Evolutionary conservation across 371 early-diverging fungal genomes (phyloP).

Genomic region (Vavraia culicis): DNA sequence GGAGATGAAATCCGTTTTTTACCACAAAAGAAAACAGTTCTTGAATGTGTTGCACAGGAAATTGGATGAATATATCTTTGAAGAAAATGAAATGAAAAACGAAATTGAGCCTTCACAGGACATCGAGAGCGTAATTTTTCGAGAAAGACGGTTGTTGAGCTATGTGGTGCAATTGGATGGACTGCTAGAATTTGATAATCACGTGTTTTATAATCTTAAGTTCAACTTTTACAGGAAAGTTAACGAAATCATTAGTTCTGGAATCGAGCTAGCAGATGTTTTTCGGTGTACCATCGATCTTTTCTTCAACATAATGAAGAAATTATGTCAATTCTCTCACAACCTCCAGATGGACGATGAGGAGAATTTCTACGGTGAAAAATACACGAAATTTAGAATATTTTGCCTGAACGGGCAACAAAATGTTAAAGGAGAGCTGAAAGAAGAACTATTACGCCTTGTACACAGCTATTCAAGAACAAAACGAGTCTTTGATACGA

Average conservation of each 20-base stretch:
- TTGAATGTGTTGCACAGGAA: too few relatives aligned
- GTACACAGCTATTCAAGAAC: constrained; percentile 1
- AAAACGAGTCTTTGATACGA: constrained; percentile 1
- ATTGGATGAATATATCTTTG: too few relatives aligned
- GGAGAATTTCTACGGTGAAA: constrained; percentile 5
- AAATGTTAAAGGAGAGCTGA: not conserved
- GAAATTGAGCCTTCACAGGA: too few relatives aligned
- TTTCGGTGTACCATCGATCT: not conserved
- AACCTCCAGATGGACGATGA: not conserved
- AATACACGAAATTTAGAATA: constrained; percentile 4
- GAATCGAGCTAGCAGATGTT: not conserved
- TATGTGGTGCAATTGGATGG: too few relatives aligned
- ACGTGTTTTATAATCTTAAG: constrained; percentile 11
- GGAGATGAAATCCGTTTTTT: too few relatives aligned
- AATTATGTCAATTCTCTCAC: constrained; percentile 4
- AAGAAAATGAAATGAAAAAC: too few relatives aligned
- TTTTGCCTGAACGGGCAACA: constrained; percentile 5
- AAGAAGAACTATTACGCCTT: constrained; percentile 4
- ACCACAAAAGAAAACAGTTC: too few relatives aligned
- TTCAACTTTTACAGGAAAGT: not conserved
- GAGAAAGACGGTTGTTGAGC: too few relatives aligned
- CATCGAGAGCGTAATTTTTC: too few relatives aligned
- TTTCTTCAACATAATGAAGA: constrained; percentile 1
- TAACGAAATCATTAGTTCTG: not conserved
- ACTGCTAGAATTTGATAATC: not conserved